Evolutionary conservation across 805 yeast genomes (phyloP), one percentile per base, ranked within the genome.

Genomic region (Candida nanaspora): DNA sequence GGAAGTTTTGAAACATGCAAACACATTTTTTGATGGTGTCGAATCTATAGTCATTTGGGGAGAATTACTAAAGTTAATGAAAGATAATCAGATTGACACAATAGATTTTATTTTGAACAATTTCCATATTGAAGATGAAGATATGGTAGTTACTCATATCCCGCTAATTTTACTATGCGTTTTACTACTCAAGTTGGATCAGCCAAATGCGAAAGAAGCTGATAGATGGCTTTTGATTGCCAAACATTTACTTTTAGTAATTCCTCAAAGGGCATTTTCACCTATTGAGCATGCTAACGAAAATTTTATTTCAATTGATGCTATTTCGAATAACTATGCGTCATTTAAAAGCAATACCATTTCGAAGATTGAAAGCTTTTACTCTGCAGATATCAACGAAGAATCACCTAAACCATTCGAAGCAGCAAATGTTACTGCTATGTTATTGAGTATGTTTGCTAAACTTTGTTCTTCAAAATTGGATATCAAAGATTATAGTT

Each of bases 41-140:
- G 98, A 93, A 53, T 76, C 96, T 0, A 59, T 69, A 22, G 74
- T 73, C 22, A 89, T 93, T 5, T 91, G 96, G 89, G 69, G 78
- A 3, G 76, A 77, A 44, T 59, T 82, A 2, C 65, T 75, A 37
- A 58, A 59, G 1, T 56, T 80, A 22, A 57, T 80, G 3, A 40
- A 55, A n/a, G 45, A 48, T 2, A 62, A 61, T 1, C 61, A 72
- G 31, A 49, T 76, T 19, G 72, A 68, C 0, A 62, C 84, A 16
- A 63, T 86, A 7, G 60, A 65, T 5, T 89, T 80, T 56, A 69
- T 86, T 15, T 47, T 87, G 11, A 65, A 67, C 19, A 72, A 72
- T 40, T 91, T 86, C 63, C 76, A 85, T 47, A 78, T 88, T 23
- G 76, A 74, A 33, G 98, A 91, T 47, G 97, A 88, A 49, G 98